Evolutionary conservation across 2,329 filamentous ascomycete species (phyloP), one percentile per base, ranked within the genome.

Genomic region (Elsinoe fawcettii): DNA sequence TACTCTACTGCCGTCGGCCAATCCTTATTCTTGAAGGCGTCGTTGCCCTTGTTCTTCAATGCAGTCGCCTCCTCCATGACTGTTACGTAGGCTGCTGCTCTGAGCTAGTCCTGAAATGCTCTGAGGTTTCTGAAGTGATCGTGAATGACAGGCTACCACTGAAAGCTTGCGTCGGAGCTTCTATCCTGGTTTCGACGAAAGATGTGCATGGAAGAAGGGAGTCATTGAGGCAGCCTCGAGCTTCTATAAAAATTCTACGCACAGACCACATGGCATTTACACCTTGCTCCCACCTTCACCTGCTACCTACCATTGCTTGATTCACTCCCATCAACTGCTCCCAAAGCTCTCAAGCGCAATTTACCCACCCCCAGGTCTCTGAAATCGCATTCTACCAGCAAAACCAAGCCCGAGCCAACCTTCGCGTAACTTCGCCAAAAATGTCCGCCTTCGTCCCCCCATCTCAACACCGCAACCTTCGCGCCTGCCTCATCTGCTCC

Each of bases 401-500:
- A n/a, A n/a, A n/a, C n/a, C n/a, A n/a, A n/a, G n/a, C n/a, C n/a
- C n/a, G n/a, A n/a, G n/a, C n/a, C n/a, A n/a, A n/a, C n/a, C n/a
- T n/a, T n/a, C n/a, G n/a, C n/a, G n/a, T n/a, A n/a, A n/a, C n/a
- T n/a, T n/a, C n/a, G n/a, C 51, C 51, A 59, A 74, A 73, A 63
- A 73, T 76, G 64, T 75, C 78, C 58, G 86, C 84, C 71, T 90
- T 83, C 71, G 85, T 90, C 61, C 75, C 87, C 14, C 80, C 87
- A 5, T 80, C 78, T 70, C 88, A 93, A 74, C 84, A 87, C 76
- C 88, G 91, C 74, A 85, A 88, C 71, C 82, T 95, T 64, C 91
- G 93, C 74, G 93, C 93, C 67, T 99, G 93, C 79, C 96, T 99
- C 90, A 90, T 97, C 65, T 99, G 93, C 82, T 92, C 90, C 56